Conservation (phyloP, 2,329 filamentous ascomycete species). For the Pseudovirgaria hyperparasitica region DNA sequence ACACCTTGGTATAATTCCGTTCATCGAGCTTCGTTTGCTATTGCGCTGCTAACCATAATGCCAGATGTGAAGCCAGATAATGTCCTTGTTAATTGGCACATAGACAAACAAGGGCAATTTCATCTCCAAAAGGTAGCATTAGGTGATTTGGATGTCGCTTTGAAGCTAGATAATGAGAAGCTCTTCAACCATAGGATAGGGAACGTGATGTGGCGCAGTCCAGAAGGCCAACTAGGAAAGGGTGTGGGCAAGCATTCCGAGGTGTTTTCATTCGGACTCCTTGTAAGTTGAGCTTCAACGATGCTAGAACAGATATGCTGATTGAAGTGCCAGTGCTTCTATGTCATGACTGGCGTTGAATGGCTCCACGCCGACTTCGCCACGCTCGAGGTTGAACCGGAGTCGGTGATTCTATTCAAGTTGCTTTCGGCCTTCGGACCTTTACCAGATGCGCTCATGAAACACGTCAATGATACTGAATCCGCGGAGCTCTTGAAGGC, state of each 20-base stretch:
- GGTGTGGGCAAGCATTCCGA: constrained; percentile 6
- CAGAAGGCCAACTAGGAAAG: constrained; percentile 7
- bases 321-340: constrained; percentile 10
- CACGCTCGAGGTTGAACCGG: constrained; percentile 12
- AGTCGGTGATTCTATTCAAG: constrained; percentile 14
- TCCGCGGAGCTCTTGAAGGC: constrained; percentile 10
- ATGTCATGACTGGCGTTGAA: constrained; percentile 13
- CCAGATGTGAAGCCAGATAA: constrained; percentile 3
- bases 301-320: constrained; percentile 3
- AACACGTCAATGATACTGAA: constrained; percentile 15
- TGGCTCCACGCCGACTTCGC: constrained; percentile 13
- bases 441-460: constrained; percentile 13
- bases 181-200: no score
- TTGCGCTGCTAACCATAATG: background rate
- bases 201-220: constrained; percentile 7
- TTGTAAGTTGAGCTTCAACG: constrained; percentile 6
- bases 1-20: constrained; percentile 3
- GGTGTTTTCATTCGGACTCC: constrained; percentile 8
- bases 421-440: constrained; percentile 15
- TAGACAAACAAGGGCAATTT: constrained; percentile 3
- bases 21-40: constrained; percentile 1
- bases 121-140: constrained; percentile 2
- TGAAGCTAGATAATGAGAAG: no score
- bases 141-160: constrained; percentile 3
- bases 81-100: constrained; percentile 3